These are phyloP conservation scores for Chalaropsis thielavioides DNA, from an alignment of 2,329 filamentous ascomycete species.

Conservation along the genomic window DNA sequence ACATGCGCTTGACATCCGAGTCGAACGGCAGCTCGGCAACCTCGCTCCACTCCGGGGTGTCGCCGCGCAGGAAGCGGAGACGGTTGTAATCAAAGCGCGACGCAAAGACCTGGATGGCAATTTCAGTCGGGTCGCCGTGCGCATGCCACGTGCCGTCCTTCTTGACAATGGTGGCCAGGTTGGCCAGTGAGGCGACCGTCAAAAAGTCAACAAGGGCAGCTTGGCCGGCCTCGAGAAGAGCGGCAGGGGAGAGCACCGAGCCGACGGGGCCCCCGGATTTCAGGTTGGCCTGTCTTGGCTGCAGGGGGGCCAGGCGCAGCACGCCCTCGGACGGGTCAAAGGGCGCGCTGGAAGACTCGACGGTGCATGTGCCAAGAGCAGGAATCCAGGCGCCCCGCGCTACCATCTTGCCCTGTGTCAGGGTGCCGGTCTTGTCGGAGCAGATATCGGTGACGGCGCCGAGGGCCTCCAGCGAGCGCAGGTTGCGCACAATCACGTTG, in stretches of 20 bases:
- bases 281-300: slow-evolving; percentile 30
- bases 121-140: slow-evolving; percentile 53
- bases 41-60: slow-evolving; percentile 37
- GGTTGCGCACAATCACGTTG: slow-evolving; percentile 39
- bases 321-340: slow-evolving; percentile 42
- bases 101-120: slow-evolving; percentile 58
- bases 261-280: slow-evolving; percentile 23
- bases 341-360: slow-evolving; percentile 40
- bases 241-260: slow-evolving; percentile 21
- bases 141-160: slow-evolving; percentile 40
- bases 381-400: slow-evolving; percentile 46
- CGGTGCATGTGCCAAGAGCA: slow-evolving; percentile 40
- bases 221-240: slow-evolving; percentile 29
- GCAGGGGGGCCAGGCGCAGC: slow-evolving; percentile 28
- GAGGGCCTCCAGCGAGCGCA: slow-evolving; percentile 41
- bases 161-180: slow-evolving; percentile 35
- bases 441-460: slow-evolving; percentile 46
- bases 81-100: slow-evolving; percentile 50
- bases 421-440: slow-evolving; percentile 44
- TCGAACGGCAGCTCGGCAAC: slow-evolving; percentile 57
- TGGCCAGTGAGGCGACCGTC: slow-evolving; percentile 43
- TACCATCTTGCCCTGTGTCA: slow-evolving; percentile 51
- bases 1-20: slow-evolving; percentile 61
- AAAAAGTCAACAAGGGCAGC: slow-evolving; percentile 38
- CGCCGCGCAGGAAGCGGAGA: slow-evolving; percentile 35